These are phyloP conservation scores for Thielaviopsis euricoi DNA, from an alignment of 2,329 filamentous ascomycete species.

Conservation along the genomic window DNA sequence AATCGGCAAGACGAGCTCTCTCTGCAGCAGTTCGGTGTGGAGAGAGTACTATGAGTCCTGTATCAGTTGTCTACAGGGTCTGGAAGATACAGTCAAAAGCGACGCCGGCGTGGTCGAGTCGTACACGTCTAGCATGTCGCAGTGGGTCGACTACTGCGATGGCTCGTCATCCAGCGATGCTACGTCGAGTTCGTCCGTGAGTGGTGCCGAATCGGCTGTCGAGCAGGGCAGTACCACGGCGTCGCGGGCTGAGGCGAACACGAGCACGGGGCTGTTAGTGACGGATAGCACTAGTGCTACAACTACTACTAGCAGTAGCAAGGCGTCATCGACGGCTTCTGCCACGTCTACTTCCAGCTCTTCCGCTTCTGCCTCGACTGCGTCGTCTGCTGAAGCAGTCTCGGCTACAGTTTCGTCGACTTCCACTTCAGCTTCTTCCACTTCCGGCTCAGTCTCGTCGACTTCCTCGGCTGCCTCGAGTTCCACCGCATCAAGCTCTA, in stretches of 20 bases:
- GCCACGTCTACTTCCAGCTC: too few relatives aligned
- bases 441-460: too few relatives aligned
- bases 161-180: neutral
- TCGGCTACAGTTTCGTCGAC: too few relatives aligned
- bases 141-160: constrained; percentile 31
- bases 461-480: too few relatives aligned
- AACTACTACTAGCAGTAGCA: neutral
- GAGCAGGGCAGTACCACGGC: neutral
- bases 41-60: too few relatives aligned
- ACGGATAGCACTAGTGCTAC: too few relatives aligned
- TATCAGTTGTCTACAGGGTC: constrained; percentile 22
- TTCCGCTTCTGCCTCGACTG: too few relatives aligned
- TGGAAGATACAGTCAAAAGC: constrained; percentile 16
- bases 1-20: constrained; percentile 27
- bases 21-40: too few relatives aligned
- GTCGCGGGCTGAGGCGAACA: neutral
- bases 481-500: too few relatives aligned
- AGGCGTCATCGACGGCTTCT: too few relatives aligned
- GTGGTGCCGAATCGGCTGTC: neutral
- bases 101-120: neutral
- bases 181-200: neutral
- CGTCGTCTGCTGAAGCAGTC: neutral
- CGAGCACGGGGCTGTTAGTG: neutral
- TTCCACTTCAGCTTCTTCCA: too few relatives aligned
- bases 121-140: constrained; percentile 25